Percentiles rank a stretch among this genome's conserved stretches.
Evolutionary conservation across 2,329 filamentous ascomycete species (phyloP).

Genomic region (Triangularia setosa): DNA sequence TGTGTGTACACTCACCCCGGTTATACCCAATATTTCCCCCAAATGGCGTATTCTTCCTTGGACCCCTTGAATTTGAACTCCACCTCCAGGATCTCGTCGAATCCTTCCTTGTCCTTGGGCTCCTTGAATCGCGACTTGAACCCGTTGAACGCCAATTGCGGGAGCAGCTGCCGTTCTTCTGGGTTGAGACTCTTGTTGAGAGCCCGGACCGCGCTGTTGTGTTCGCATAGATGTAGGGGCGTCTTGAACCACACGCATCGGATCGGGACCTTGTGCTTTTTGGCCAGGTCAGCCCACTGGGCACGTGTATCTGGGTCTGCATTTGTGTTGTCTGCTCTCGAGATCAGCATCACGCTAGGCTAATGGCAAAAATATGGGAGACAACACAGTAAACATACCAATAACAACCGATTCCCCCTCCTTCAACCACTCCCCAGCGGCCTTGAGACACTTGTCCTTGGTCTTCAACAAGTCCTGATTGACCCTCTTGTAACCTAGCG

Average conservation of each 20-base stretch:
- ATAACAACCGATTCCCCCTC: conserved; percentile 69
- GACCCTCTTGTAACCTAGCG: conserved; percentile 74
- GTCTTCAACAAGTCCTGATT: conserved; percentile 88
- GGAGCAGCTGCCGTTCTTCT: conserved; percentile 69
- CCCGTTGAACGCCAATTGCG: conserved; percentile 73
- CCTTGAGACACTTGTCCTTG: conserved; percentile 66
- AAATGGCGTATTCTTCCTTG: conserved; percentile 64
- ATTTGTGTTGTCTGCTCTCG: conserved; percentile 82
- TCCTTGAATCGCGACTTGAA: conserved; percentile 71
- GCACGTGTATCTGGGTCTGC: conserved; percentile 71
- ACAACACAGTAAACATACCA: conserved; percentile 50
- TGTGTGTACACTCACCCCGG: not conserved
- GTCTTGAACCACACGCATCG: conserved; percentile 85
- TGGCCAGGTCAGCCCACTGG: conserved; percentile 75
- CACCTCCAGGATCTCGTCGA: conserved; percentile 71
- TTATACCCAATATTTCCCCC: conserved; percentile 74
- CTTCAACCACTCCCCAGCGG: conserved; percentile 61
- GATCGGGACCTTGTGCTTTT: conserved; percentile 66
- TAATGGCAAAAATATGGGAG: not conserved
- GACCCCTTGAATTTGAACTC: conserved; percentile 73
- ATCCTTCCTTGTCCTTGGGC: conserved; percentile 73
- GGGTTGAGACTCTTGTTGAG: conserved; percentile 70
- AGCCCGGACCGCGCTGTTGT: conserved; percentile 83
- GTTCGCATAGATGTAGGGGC: conserved; percentile 64
- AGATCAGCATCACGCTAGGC: not conserved